Base-by-base conservation (phyloP, 352 stramenopile species). In the Phytophthora pisi region DNA sequence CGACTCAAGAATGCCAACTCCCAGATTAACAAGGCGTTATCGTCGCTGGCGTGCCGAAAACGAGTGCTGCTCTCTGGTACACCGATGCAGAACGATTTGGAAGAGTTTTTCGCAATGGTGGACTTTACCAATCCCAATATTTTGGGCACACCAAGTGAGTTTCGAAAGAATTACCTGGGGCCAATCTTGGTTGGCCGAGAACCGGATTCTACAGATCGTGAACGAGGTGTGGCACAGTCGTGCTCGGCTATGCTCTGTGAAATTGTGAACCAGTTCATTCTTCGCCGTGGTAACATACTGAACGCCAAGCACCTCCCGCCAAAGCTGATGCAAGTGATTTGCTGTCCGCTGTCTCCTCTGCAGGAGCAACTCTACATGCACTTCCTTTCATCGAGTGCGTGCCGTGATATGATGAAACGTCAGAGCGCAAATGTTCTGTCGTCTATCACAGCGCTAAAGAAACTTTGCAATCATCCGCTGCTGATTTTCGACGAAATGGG, bases 321-420 rank as follows among this genome's bases (percentile, higher is more conserved):
- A 24, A 99, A 99, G 71, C 79, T 99, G 13, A 98, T 99, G 61
- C 97, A 99, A 65, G 96, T 99, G n/a, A 92, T 99, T 30, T 99
- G 97, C 71, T 99, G 97, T 46, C 93, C 98, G 40, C 68, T 99
- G 20, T 99, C 97, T 7, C 84, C 95, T 31, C 83, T 99, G 51
- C 98, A 99, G 73, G 86, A 97, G 52, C 88, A 98, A 42, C 96
- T 99, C 54, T 99, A 99, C 73, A 86, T 95, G 61, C 94, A 99
- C 77, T 92, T 99, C 36, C 75, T 99, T 20, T 84, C 85, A 36
- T 98, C 88, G 10, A 99, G 98, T 66, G 95, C 95, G 18, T 98
- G 97, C 70, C 87, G 93, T 28, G 93, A 98, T 76, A 98, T 99
- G 66, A 97, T 98, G 72, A 90, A 98, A 47, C 95, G 93, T 49